A percentile compares a stretch with the other conserved stretches of the same genome.
Evolutionary conservation across 1,284 basidiomycete species (phyloP).

Genomic region (Paramarasmius palmivorus): DNA sequence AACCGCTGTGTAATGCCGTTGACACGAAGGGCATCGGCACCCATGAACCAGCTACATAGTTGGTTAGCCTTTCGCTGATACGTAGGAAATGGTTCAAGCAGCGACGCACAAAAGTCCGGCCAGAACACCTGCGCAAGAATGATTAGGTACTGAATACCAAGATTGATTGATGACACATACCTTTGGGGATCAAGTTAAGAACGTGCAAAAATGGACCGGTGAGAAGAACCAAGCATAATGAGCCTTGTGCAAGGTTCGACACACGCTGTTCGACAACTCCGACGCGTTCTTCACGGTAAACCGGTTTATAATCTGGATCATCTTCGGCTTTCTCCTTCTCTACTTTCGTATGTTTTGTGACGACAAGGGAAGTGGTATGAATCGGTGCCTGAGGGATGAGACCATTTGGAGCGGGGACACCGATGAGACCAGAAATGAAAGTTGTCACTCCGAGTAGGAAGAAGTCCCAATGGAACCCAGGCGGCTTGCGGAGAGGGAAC

Average conservation of each 20-base stretch:
- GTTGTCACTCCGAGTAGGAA: conserved; percentile 91
- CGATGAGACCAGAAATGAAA: conserved; percentile 88
- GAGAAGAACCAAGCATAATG: conserved; percentile 78
- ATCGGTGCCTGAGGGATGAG: conserved; percentile 96
- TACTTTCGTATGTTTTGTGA: conserved; percentile 53
- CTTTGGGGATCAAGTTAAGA: conserved; percentile 75
- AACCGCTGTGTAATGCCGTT: conserved; percentile 88
- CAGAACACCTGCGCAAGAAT: conserved; percentile 53
- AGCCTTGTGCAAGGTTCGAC: conserved; percentile 85
- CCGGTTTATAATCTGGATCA: conserved; percentile 21
- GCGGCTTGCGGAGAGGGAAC: conserved; percentile 89
- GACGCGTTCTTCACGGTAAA: conserved; percentile 59
- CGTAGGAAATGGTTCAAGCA: conserved; percentile 7
- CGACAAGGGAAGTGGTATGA: conserved; percentile 84
- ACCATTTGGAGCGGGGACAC: conserved; percentile 92
- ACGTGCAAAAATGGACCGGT: conserved; percentile 83
- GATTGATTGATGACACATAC: conserved; percentile 23
- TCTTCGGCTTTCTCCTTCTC: conserved; percentile 27
- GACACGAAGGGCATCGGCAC: conserved; percentile 76
- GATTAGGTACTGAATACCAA: not conserved
- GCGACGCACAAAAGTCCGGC: conserved; percentile 70
- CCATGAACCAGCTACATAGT: conserved; percentile 81
- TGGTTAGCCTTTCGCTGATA: conserved; percentile 21
- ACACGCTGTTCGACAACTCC: conserved; percentile 88
- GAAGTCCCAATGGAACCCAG: conserved; percentile 91